Conservation (phyloP, 2,329 filamentous ascomycete species). For the Elsinoe ampelina region DNA sequence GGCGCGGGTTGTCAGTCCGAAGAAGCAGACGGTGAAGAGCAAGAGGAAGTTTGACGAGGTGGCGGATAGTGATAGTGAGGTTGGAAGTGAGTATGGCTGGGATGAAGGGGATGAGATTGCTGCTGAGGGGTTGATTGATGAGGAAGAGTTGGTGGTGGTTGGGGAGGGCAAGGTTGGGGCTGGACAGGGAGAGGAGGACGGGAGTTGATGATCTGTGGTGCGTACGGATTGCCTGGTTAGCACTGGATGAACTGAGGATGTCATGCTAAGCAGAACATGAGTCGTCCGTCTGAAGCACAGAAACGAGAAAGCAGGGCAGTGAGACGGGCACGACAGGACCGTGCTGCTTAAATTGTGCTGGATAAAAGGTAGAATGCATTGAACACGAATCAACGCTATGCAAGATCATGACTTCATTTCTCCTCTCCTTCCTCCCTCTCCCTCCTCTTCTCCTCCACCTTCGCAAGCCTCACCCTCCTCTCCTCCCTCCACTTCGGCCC, state of each 20-base stretch:
- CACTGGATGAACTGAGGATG: no score
- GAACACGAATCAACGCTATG: not conserved
- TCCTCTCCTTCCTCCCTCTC: slow-evolving; percentile 1
- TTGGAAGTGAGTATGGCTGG: slow-evolving; percentile 63
- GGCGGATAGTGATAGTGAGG: slow-evolving; percentile 52
- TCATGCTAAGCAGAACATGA: no score
- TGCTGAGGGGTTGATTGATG: slow-evolving; percentile 31
- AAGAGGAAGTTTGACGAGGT: slow-evolving; percentile 54
- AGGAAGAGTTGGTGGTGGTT: slow-evolving; percentile 26
- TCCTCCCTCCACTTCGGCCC: slow-evolving; percentile 38
- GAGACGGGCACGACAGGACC: no score
- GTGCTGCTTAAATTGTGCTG: not conserved
- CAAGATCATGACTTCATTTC: not conserved
- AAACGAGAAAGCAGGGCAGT: no score
- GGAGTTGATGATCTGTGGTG: no score
- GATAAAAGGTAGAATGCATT: not conserved
- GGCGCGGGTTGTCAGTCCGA: not conserved
- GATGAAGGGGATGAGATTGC: slow-evolving; percentile 53
- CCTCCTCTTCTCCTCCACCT: slow-evolving; percentile 15
- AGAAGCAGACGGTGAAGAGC: slow-evolving; percentile 14
- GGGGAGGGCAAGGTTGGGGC: not conserved
- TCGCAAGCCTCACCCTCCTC: slow-evolving; percentile 26
- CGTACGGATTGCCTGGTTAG: no score
- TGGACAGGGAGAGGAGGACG: not conserved
- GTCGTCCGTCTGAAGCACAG: no score